Evolutionary conservation across 2,329 filamentous ascomycete species (phyloP).

Genomic region (Fusarium praegraminearum): DNA sequence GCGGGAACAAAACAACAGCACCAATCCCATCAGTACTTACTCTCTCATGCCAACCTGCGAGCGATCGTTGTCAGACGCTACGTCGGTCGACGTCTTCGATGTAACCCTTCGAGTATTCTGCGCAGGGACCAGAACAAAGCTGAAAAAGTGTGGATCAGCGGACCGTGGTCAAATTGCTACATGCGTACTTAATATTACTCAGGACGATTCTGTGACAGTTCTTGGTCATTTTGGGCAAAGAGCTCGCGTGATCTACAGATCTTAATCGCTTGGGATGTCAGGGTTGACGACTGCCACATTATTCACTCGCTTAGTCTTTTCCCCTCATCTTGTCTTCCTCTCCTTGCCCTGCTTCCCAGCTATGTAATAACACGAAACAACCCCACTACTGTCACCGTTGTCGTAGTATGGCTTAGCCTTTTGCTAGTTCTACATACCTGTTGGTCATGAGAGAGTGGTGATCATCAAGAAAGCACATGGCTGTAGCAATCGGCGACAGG

Average conservation of each 20-base stretch:
- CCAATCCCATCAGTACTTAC: background rate
- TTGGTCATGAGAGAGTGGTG: background rate
- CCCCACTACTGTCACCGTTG: background rate
- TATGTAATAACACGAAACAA: background rate
- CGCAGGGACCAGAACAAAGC: background rate
- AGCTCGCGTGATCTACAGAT: conserved; percentile 23
- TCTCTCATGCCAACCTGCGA: background rate
- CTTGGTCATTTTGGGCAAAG: conserved; percentile 7
- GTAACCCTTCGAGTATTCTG: background rate
- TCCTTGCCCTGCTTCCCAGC: background rate
- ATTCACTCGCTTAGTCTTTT: background rate
- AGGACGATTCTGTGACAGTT: conserved; percentile 5
- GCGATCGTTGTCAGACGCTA: conserved; percentile 17
- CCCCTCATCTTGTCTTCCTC: background rate
- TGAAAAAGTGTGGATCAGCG: background rate
- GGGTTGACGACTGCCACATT: background rate
- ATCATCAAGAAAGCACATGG: background rate
- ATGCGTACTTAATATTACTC: background rate
- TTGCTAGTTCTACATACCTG: background rate
- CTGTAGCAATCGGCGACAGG: background rate
- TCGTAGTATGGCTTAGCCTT: background rate
- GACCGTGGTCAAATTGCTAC: background rate
- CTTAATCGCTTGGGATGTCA: conserved; percentile 10
- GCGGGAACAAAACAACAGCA: conserved; percentile 1
- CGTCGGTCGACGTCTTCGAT: background rate